phyloP scores from a whole-genome alignment of 2,329 filamentous ascomycete species.

The Sporothrix dimorphospora region DNA sequence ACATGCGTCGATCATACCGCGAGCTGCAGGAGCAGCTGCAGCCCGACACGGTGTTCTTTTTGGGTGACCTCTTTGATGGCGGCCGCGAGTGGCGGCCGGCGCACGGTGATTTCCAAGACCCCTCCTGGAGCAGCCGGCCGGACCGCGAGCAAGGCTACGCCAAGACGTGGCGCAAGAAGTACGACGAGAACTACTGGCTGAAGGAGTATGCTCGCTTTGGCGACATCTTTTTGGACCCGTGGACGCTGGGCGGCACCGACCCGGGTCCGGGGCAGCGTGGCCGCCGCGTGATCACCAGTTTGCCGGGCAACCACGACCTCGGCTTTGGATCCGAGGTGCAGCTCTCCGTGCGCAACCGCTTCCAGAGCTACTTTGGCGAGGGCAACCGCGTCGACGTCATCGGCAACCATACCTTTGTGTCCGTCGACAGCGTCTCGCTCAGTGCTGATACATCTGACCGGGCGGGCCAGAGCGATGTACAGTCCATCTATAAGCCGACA shows the following conservation, averaged over 20 bases:
- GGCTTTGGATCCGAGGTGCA: constrained; percentile 89
- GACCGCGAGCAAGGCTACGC: constrained; percentile 57
- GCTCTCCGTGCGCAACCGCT: constrained; percentile 76
- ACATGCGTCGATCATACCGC: constrained; percentile 81
- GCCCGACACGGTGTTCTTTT: constrained; percentile 88
- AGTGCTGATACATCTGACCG: constrained; percentile 67
- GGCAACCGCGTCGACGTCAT: constrained; percentile 89
- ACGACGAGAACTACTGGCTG: constrained; percentile 83
- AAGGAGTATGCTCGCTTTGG: constrained; percentile 83
- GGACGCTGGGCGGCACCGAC: constrained; percentile 57
- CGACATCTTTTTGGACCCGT: constrained; percentile 78
- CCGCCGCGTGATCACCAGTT: constrained; percentile 76
- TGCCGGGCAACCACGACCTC: constrained; percentile 94
- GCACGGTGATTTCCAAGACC: constrained; percentile 61
- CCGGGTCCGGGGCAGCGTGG: constrained; percentile 65
- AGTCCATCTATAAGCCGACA: constrained; percentile 73
- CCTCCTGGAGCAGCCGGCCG: constrained; percentile 59
- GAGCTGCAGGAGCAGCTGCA: constrained; percentile 73
- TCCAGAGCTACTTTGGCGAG: constrained; percentile 86
- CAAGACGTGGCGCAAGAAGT: constrained; percentile 71
- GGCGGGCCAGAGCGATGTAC: constrained; percentile 55
- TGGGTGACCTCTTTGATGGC: constrained; percentile 94
- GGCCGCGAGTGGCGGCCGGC: constrained; percentile 90
- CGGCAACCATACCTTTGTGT: constrained; percentile 94
- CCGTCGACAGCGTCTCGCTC: constrained; percentile 84